phyloP scores from a whole-genome alignment of 257 asterid species.

The Lantana camara region DNA sequence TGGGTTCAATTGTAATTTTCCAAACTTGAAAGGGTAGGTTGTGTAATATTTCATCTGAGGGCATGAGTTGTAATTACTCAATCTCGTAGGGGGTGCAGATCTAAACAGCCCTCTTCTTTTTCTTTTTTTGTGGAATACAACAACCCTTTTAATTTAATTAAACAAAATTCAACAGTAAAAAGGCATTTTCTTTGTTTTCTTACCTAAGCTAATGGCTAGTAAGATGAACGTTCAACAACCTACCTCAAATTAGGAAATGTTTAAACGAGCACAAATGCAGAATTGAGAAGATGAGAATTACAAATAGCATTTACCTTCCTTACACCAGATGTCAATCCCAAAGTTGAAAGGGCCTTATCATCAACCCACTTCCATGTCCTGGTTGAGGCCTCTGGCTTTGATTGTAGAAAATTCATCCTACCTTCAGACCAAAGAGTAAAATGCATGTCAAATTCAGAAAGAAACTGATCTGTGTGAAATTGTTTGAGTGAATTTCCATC shows the following conservation, averaged over 20 bases:
- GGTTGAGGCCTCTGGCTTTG: conserved; percentile 36
- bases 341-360: conserved; percentile 54
- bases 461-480: conserved; percentile 12
- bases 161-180: conserved; percentile 5
- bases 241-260: not conserved
- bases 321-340: conserved; percentile 95
- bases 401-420: conserved; percentile 34
- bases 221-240: conserved; percentile 12
- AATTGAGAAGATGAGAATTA: not conserved
- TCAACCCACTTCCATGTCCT: conserved; percentile 76
- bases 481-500: not conserved
- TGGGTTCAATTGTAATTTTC: no score
- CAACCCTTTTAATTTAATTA: not conserved
- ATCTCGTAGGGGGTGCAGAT: no score
- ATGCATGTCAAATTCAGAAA: conserved; percentile 21
- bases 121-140: no score
- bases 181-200: not conserved
- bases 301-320: conserved; percentile 69
- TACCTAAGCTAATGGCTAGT: conserved; percentile 5
- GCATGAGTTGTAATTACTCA: no score
- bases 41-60: no score
- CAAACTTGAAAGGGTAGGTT: no score
- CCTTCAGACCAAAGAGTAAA: conserved; percentile 49
- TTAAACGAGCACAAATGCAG: not conserved
- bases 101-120: no score